A percentile compares a stretch with the other conserved stretches of the same genome.
These are phyloP conservation scores for Fraxinus baroniana DNA, from an alignment of 305 asterid species.

Conservation along the genomic window DNA sequence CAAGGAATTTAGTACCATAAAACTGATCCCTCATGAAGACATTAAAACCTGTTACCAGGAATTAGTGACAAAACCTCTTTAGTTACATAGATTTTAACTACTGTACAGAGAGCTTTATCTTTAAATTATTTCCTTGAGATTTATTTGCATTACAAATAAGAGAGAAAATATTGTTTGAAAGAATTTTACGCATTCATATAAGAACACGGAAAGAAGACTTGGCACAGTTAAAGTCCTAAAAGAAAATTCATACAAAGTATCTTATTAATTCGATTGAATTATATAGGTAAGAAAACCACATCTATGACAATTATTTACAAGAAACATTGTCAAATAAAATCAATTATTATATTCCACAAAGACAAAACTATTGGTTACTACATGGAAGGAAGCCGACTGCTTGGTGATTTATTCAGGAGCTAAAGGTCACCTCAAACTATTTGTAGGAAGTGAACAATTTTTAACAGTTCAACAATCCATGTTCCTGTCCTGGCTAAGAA, in stretches of 20 bases:
- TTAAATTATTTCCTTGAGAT: background rate
- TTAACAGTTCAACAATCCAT: background rate
- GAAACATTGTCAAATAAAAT: background rate
- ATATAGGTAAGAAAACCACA: background rate
- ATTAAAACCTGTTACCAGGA: background rate
- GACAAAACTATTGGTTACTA: background rate
- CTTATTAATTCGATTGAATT: background rate
- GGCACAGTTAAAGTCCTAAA: background rate
- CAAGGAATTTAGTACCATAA: background rate
- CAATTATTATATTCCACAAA: background rate
- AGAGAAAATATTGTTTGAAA: background rate
- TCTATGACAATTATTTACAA: background rate
- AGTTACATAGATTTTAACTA: background rate
- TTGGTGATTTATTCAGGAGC: background rate
- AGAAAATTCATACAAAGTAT: background rate
- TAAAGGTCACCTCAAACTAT: background rate
- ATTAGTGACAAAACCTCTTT: background rate
- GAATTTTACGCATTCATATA: background rate
- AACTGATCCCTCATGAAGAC: background rate
- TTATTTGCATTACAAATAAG: background rate
- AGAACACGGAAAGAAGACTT: background rate
- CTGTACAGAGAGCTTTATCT: background rate
- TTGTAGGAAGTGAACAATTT: background rate
- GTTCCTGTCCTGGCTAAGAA: background rate
- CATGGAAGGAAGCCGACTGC: background rate